Evolutionary conservation across 495 filamentous ascomycete species (phyloP), one percentile per base, ranked within the genome.

Genomic region (Aspergillus affinis): DNA sequence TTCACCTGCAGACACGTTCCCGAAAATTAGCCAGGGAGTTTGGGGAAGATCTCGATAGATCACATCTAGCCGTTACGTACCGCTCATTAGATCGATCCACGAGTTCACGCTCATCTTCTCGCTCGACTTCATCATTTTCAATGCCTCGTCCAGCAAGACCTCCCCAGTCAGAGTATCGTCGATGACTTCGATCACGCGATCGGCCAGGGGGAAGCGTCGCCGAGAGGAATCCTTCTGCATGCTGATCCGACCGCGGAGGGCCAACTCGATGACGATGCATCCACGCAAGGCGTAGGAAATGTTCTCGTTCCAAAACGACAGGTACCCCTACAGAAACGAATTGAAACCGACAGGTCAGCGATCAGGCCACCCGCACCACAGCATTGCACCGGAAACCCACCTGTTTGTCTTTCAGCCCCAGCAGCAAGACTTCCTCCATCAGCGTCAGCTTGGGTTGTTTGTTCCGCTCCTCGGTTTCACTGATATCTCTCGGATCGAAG

Each of bases 241-340:
- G 82, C 90, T 94, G 69, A 98, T 89, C 58, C 94, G 91, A 65
- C 95, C 95, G 57, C 95, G 84, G 76, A 98, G 94, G 57, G 94
- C 94, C 59, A 98, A 80, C 71, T 98, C 94, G 68, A 97, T 90
- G 61, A 98, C 95, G 70, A 98, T 98, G 74, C 94, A 98, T 65
- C 94, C 94, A 70, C 94, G 88, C 61, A 98, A 80, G 59, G 94
- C 94, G 74, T 98, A 98, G 29, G 92, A 97, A 60, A 98, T 98
- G 75, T 98, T 98, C 75, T 98, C 94, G 72, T 98, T 98, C 94
- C 94, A 98, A 77, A 98, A 98, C 8, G 95, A 98, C 60, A 98
- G 86, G 74, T 98, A 97, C 62, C 94, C 94, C 91, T 96, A 67
- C 52, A 66, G 46, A 32, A 54, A 58, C 29, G 51, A 59, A 45